Percentiles rank a stretch among this genome's conserved stretches.
Conservation (phyloP, 2,329 filamentous ascomycete species). For the Aspergillus alliaceus region DNA sequence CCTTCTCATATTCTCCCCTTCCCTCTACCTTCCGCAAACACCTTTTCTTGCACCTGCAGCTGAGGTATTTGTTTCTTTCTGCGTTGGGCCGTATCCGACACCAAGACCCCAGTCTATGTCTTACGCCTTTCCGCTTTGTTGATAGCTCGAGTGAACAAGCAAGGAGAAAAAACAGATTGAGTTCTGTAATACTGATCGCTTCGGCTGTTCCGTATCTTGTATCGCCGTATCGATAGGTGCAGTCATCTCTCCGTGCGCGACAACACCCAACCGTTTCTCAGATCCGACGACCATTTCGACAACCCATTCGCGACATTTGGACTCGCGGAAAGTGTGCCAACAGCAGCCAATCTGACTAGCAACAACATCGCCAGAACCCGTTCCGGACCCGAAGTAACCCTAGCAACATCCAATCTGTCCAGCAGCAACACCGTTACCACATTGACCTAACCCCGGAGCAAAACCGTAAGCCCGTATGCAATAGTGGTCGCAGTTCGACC, state of each 20-base stretch:
- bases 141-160: slow-evolving; percentile 16
- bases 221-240: slow-evolving; percentile 14
- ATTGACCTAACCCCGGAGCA: slow-evolving; percentile 1
- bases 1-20: not conserved
- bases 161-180: slow-evolving; percentile 15
- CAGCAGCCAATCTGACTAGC: slow-evolving; percentile 10
- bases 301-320: slow-evolving; percentile 11
- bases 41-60: not conserved
- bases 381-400: not conserved
- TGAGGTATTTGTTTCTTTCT: slow-evolving; percentile 2
- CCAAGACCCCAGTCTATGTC: not conserved
- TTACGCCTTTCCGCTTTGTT: slow-evolving; percentile 8
- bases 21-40: not conserved
- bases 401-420: slow-evolving; percentile 11
- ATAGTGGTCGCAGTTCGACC: slow-evolving; percentile 7
- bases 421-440: slow-evolving; percentile 7
- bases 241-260: slow-evolving; percentile 6
- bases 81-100: slow-evolving; percentile 7
- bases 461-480: slow-evolving; percentile 13
- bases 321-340: slow-evolving; percentile 5
- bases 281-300: not conserved
- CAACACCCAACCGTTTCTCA: not conserved
- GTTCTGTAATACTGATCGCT: slow-evolving; percentile 16
- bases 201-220: slow-evolving; percentile 15
- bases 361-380: slow-evolving; percentile 7